These are phyloP conservation scores for Linnemannia hyalina DNA, from an alignment of 192 early-diverging fungal genomes.

Conservation along the genomic window DNA sequence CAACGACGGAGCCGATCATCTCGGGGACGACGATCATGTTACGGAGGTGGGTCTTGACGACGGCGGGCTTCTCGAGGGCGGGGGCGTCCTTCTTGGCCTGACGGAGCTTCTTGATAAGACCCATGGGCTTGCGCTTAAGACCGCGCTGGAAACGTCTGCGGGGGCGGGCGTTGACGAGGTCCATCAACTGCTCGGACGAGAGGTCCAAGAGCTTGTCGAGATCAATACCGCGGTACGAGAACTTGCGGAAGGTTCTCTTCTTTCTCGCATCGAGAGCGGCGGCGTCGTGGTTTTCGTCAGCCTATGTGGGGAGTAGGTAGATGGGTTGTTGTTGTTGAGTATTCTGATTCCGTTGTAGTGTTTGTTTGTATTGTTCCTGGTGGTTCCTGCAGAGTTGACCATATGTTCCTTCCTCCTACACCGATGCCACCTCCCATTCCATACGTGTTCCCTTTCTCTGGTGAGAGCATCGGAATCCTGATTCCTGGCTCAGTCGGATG, in stretches of 20 bases:
- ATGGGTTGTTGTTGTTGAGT: too few relatives aligned
- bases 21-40: constrained; percentile 99
- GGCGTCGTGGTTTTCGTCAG: constrained; percentile 58
- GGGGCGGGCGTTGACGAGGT: constrained; percentile 94
- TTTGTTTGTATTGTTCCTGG: background rate
- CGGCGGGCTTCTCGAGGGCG: constrained; percentile 92
- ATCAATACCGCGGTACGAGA: constrained; percentile 98
- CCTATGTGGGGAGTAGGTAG: constrained; percentile 15
- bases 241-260: constrained; percentile 98
- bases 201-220: constrained; percentile 97
- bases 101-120: constrained; percentile 99
- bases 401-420: background rate
- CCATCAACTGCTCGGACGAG: constrained; percentile 92
- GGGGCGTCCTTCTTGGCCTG: constrained; percentile 95
- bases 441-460: background rate
- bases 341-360: too few relatives aligned
- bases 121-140: constrained; percentile 99
- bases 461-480: background rate
- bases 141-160: constrained; percentile 99
- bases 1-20: constrained; percentile 98
- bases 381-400: background rate
- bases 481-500: background rate
- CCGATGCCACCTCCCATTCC: background rate
- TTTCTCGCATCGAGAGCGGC: constrained; percentile 67
- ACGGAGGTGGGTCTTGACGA: constrained; percentile 98